These are phyloP conservation scores for Tylopilus sp. DNA, from an alignment of 768 basidiomycete genomes.

Conservation along the genomic window DNA sequence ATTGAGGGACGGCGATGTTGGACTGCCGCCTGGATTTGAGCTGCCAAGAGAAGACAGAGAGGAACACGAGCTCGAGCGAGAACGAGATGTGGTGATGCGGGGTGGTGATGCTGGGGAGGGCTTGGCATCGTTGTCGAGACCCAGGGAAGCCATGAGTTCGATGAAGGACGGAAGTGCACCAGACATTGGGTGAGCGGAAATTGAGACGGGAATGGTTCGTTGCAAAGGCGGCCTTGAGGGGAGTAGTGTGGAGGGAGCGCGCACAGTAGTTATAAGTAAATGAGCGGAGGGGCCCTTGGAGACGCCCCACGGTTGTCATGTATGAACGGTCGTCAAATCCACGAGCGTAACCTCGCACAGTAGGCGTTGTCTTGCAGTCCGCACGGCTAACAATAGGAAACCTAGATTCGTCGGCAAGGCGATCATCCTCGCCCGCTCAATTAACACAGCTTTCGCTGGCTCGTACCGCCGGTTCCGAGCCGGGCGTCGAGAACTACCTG, in stretches of 20 bases:
- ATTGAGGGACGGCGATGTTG: constrained; percentile 38
- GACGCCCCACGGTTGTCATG: constrained; percentile 38
- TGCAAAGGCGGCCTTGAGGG: constrained; percentile 16
- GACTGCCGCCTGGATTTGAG: constrained; percentile 29
- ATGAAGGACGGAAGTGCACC: constrained; percentile 78
- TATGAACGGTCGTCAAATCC: constrained; percentile 32
- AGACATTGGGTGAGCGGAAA: constrained; percentile 48
- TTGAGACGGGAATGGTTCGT: constrained; percentile 22
- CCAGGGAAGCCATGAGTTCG: constrained; percentile 82
- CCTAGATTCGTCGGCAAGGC: constrained; percentile 63
- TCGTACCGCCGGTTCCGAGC: constrained; percentile 19
- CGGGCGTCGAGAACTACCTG: constrained; percentile 3
- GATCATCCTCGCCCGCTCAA: constrained; percentile 31
- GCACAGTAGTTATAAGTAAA: constrained; percentile 26
- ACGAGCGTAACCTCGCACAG: constrained; percentile 22
- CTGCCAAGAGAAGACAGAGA: constrained; percentile 44
- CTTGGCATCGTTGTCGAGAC: constrained; percentile 52
- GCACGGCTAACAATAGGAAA: constrained; percentile 39
- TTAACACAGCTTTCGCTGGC: constrained; percentile 18
- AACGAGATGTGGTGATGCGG: constrained; percentile 23
- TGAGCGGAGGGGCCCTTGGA: constrained; percentile 25
- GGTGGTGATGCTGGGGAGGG: constrained; percentile 21
- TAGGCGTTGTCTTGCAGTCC: constrained; percentile 22
- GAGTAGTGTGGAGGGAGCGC: constrained; percentile 12
- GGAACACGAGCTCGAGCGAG: constrained; percentile 43